phyloP scores from a whole-genome alignment of 73 alveolate genomes.

The Paramecium sonneborni region DNA sequence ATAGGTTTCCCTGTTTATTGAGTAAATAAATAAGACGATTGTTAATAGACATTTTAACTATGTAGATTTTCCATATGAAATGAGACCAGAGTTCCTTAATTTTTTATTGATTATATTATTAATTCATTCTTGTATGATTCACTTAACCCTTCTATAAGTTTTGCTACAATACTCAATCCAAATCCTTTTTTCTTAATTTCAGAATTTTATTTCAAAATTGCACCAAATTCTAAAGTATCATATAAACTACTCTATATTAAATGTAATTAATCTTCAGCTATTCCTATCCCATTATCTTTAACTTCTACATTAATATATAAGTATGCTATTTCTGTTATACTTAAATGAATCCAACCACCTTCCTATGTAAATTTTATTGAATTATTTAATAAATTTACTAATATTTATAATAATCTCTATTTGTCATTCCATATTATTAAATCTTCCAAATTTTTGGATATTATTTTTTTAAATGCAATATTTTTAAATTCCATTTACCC shows the following conservation, averaged over 20 bases:
- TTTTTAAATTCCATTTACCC: not conserved
- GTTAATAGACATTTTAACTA: not conserved
- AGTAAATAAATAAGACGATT: not conserved
- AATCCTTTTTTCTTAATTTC: not conserved
- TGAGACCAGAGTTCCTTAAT: not conserved
- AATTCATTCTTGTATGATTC: not conserved
- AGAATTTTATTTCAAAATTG: not conserved
- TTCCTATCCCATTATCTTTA: constrained; percentile 41
- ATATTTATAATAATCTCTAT: not conserved
- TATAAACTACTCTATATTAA: not conserved
- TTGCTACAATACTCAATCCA: not conserved
- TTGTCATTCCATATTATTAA: not conserved
- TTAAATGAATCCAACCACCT: not conserved
- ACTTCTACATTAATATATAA: not conserved
- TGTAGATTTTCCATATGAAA: not conserved
- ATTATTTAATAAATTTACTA: constrained; percentile 25
- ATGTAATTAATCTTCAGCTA: not conserved
- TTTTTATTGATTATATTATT: not conserved
- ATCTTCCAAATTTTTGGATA: too few species aligned
- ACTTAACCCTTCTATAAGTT: not conserved
- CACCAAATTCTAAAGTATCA: not conserved
- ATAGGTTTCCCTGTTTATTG: not conserved
- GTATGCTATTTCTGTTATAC: not conserved
- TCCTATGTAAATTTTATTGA: constrained; percentile 2
- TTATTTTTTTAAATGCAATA: not conserved